Conservation (phyloP, 768 basidiomycete genomes). For the Pisolithus microcarpus region DNA sequence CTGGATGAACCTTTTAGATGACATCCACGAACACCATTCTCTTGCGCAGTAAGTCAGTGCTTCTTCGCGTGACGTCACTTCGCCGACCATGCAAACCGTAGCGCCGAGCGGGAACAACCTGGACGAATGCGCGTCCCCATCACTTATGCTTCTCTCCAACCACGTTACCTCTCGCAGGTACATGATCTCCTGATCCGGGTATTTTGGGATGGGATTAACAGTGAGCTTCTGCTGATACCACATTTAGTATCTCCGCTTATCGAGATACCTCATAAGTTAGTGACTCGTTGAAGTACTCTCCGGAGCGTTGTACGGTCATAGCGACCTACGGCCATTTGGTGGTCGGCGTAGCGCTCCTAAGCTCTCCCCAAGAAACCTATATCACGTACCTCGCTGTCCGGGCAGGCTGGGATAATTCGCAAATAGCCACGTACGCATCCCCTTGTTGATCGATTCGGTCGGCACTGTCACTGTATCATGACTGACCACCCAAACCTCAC, state of each 20-base stretch:
- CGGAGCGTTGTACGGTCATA: slow-evolving; percentile 70
- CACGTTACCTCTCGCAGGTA: slow-evolving; percentile 57
- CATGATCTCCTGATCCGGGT: slow-evolving; percentile 60
- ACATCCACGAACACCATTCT: slow-evolving; percentile 58
- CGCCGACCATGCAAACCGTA: slow-evolving; percentile 20
- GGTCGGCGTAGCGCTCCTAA: slow-evolving; percentile 68
- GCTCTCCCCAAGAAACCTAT: slow-evolving; percentile 74
- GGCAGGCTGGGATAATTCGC: slow-evolving; percentile 73
- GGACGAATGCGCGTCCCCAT: slow-evolving; percentile 46
- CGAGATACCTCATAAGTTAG: slow-evolving; percentile 40
- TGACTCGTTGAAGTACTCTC: slow-evolving; percentile 60
- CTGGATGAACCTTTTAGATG: slow-evolving; percentile 72
- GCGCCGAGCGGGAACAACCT: slow-evolving; percentile 47
- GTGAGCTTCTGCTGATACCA: slow-evolving; percentile 29
- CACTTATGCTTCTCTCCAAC: slow-evolving; percentile 52
- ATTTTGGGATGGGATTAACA: slow-evolving; percentile 76
- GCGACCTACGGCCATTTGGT: slow-evolving; percentile 66
- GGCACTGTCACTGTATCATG: background rate
- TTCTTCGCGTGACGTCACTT: background rate
- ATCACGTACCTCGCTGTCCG: slow-evolving; percentile 77
- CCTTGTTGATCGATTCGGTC: background rate
- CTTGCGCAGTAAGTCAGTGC: slow-evolving; percentile 49
- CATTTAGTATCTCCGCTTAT: slow-evolving; percentile 1
- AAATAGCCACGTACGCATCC: slow-evolving; percentile 59
- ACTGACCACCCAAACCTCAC: background rate